These are phyloP conservation scores for Colletotrichum falcatum DNA, from an alignment of 2,329 filamentous ascomycete species.

Conservation along the genomic window DNA sequence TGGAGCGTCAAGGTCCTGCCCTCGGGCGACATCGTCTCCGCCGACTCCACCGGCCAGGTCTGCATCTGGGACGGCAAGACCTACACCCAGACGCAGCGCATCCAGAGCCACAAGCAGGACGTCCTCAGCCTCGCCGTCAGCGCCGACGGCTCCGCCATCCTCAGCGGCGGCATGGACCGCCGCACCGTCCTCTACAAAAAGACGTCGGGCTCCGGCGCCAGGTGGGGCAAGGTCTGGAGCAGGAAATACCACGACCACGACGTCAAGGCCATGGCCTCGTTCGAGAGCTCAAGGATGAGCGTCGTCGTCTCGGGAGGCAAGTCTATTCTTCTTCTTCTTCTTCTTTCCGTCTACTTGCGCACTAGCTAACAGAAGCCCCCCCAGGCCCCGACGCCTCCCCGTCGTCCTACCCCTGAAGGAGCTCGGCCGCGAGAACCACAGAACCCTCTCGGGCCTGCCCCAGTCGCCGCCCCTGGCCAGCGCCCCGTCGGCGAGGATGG, in stretches of 20 bases:
- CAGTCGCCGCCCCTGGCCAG: slow-evolving; percentile 81
- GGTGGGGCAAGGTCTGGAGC: slow-evolving; percentile 90
- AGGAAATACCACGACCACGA: slow-evolving; percentile 92
- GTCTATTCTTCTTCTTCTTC: slow-evolving; percentile 39
- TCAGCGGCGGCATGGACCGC: slow-evolving; percentile 93
- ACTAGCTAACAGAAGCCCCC: slow-evolving; percentile 13
- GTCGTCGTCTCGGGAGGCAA: slow-evolving; percentile 91
- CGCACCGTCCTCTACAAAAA: slow-evolving; percentile 86
- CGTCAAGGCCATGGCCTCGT: slow-evolving; percentile 93
- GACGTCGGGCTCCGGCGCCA: slow-evolving; percentile 66
- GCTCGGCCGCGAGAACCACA: slow-evolving; percentile 85
- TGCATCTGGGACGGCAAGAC: slow-evolving; percentile 95
- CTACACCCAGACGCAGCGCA: slow-evolving; percentile 86
- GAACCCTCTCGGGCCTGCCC: slow-evolving; percentile 84
- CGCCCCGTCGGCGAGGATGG: slow-evolving; percentile 77
- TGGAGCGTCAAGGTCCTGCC: slow-evolving; percentile 93
- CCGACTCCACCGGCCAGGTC: slow-evolving; percentile 93
- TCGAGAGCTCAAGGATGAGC: slow-evolving; percentile 85
- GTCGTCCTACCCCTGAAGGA: slow-evolving; percentile 81
- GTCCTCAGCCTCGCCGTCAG: slow-evolving; percentile 89
- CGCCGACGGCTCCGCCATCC: slow-evolving; percentile 81
- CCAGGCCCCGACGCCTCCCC: slow-evolving; percentile 84
- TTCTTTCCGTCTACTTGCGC: not conserved
- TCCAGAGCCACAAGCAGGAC: slow-evolving; percentile 90
- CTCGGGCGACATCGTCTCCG: slow-evolving; percentile 91